These are phyloP conservation scores for Tuber borchii DNA, from an alignment of 495 filamentous ascomycete genomes.

Conservation along the genomic window DNA sequence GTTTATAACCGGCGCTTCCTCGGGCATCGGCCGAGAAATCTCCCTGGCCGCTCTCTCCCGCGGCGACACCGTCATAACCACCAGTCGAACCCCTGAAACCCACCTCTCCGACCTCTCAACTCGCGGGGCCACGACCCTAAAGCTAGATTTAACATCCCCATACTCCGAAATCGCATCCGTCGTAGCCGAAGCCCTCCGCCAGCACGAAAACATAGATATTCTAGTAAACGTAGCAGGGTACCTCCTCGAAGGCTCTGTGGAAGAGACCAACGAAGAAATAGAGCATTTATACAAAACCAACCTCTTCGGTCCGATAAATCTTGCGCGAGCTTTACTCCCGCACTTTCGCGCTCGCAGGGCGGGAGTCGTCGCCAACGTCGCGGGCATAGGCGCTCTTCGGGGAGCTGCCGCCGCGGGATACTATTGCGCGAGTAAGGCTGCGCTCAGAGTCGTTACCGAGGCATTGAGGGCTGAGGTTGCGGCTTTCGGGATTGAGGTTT, in stretches of 20 bases:
- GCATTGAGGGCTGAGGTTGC: conserved; percentile 44
- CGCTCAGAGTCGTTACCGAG: conserved; percentile 44
- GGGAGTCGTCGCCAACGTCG: conserved; percentile 45
- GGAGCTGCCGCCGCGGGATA: conserved; percentile 32
- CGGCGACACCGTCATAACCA: too few relatives aligned
- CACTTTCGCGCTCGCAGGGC: conserved; percentile 44
- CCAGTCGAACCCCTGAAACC: too few relatives aligned
- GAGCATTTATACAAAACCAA: conserved; percentile 45
- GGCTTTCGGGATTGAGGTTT: conserved; percentile 46
- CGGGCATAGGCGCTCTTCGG: conserved; percentile 30
- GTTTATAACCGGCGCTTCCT: too few relatives aligned
- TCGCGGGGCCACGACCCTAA: too few relatives aligned
- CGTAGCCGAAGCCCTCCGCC: conserved; percentile 37
- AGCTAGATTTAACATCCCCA: too few relatives aligned
- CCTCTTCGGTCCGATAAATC: conserved; percentile 45
- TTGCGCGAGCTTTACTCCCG: conserved; percentile 47
- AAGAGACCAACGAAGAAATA: conserved; percentile 43
- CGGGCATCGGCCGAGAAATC: too few relatives aligned
- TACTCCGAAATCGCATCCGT: conserved; percentile 18
- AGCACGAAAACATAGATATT: conserved; percentile 46
- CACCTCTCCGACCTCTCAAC: too few relatives aligned
- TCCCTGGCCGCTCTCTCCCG: too few relatives aligned
- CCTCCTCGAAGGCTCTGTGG: conserved; percentile 43
- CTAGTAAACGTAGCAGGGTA: conserved; percentile 50
- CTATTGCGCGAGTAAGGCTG: conserved; percentile 48